These are phyloP conservation scores for Jaltomata sinuosa DNA, from an alignment of 257 asterid species.

Conservation along the genomic window DNA sequence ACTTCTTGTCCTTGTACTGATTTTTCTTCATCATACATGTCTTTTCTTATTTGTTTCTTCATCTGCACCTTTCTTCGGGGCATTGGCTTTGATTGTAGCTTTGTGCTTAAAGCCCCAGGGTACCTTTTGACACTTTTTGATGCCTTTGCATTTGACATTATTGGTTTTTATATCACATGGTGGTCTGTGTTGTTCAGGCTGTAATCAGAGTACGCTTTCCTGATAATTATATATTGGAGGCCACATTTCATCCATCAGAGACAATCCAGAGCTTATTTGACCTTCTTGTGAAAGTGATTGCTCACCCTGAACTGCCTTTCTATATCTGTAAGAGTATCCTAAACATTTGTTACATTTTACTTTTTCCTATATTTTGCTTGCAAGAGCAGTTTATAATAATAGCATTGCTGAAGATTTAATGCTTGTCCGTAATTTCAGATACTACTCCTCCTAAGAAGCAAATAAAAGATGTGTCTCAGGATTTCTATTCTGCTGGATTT, in stretches of 20 bases:
- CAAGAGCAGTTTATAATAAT: background rate
- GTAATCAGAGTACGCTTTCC: slow-evolving; percentile 90
- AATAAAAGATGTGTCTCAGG: slow-evolving; percentile 62
- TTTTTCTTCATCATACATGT: background rate
- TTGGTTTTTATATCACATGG: background rate
- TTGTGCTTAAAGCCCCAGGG: background rate
- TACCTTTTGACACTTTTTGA: background rate
- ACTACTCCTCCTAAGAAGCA: slow-evolving; percentile 94
- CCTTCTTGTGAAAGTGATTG: slow-evolving; percentile 56
- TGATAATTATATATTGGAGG: slow-evolving; percentile 81
- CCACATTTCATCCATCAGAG: slow-evolving; percentile 82
- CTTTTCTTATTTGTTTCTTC: background rate
- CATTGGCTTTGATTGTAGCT: background rate
- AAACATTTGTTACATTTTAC: background rate
- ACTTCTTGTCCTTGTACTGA: background rate
- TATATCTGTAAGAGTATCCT: slow-evolving; percentile 49
- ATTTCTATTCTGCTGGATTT: slow-evolving; percentile 80
- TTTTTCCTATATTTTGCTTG: background rate
- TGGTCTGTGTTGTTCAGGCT: slow-evolving; percentile 35
- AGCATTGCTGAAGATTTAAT: background rate
- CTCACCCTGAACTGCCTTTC: slow-evolving; percentile 67
- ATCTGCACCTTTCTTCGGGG: background rate
- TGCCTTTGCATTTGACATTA: background rate
- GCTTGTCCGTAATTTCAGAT: slow-evolving; percentile 31
- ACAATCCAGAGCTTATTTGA: slow-evolving; percentile 66